A percentile compares a stretch with the other conserved stretches of the same genome.
Evolutionary conservation across 2,329 filamentous ascomycete genomes (phyloP).

Genomic region (Fusarium siculi): DNA sequence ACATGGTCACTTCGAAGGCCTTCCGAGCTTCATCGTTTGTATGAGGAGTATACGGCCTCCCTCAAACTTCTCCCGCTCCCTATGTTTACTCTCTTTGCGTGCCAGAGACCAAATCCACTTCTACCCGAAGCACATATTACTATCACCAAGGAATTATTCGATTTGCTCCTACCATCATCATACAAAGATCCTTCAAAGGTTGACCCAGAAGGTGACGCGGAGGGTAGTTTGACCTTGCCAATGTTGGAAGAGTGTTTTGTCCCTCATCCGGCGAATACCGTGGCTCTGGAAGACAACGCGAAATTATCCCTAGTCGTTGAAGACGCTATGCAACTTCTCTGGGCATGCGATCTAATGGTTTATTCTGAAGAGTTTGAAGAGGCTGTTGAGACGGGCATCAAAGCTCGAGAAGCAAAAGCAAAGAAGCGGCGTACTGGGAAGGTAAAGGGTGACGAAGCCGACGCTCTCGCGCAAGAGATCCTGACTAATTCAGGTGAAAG

Average conservation of each 20-base stretch:
- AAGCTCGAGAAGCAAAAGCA: constrained; percentile 60
- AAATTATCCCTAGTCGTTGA: constrained; percentile 78
- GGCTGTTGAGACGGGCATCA: constrained; percentile 59
- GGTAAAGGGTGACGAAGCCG: constrained; percentile 48
- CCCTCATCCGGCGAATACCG: constrained; percentile 70
- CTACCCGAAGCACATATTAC: constrained; percentile 54
- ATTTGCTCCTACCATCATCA: constrained; percentile 56
- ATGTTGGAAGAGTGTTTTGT: constrained; percentile 71
- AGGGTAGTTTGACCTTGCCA: constrained; percentile 53
- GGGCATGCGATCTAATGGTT: constrained; percentile 47
- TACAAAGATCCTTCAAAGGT: constrained; percentile 55
- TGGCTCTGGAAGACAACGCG: constrained; percentile 73
- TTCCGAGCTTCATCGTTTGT: constrained; percentile 63
- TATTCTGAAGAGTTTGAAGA: constrained; percentile 52
- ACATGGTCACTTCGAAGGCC: constrained; percentile 57
- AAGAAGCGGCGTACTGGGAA: constrained; percentile 54
- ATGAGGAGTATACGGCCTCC: constrained; percentile 66
- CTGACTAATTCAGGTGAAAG: constrained; percentile 58
- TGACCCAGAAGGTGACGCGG: constrained; percentile 50
- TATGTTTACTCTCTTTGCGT: constrained; percentile 66
- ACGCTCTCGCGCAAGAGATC: constrained; percentile 55
- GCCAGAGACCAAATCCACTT: constrained; percentile 50
- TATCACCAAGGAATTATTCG: constrained; percentile 57
- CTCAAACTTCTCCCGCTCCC: constrained; percentile 68
- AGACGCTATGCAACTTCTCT: constrained; percentile 67